Base-by-base conservation (phyloP, 352 stramenopile genomes). In the Phytophthora ramorum region DNA sequence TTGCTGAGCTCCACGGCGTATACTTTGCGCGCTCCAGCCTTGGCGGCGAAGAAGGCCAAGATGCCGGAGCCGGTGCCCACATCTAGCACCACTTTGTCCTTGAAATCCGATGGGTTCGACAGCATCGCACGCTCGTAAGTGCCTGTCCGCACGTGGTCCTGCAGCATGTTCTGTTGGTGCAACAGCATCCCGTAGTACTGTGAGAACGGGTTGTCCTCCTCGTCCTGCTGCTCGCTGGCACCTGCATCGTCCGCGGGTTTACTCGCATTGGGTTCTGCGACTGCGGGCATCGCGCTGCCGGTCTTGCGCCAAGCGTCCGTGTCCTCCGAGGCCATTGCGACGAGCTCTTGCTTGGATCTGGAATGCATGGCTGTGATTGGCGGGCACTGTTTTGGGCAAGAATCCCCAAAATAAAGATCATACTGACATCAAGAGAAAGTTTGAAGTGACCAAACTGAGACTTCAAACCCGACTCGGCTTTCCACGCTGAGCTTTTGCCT, bases 91-190 rank as follows among this genome's bases (percentile, higher is more conserved):
- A 98, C 87, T 78, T 99, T 99, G 69, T 96, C 97, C 35, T 88
- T 78, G 70, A 99, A 99, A 34, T 99, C 83, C 30, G 87, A 76
- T 4, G 79, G 54, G 75, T 99, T 99, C 26, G 97, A 90, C 34
- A 99, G 83, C 81, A 99, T 99, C 10, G 98, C 98, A 35, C 90
- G 83, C 71, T 99, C 96, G 83, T 99, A 99, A 7, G 97, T 98
- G 49, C 97, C 97, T 75, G 99, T 99, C 35, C 98, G 95, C 58
- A 99, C 96, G 68, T 98, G 92, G 79, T 99, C 98, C 61, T 98
- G 98, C 16, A 99, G 88, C 98, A 99, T 99, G 78, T 99, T 99
- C 72, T 99, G 99, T 73, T 99, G 98, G 79, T 99, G 98, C 54
- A 96, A 67, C n/a, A 98, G 85, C 90, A 97, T 94, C 14, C 92